Evolutionary conservation across 208 protist genomes (phyloP).

Genomic region (Perkinsela sp.): DNA sequence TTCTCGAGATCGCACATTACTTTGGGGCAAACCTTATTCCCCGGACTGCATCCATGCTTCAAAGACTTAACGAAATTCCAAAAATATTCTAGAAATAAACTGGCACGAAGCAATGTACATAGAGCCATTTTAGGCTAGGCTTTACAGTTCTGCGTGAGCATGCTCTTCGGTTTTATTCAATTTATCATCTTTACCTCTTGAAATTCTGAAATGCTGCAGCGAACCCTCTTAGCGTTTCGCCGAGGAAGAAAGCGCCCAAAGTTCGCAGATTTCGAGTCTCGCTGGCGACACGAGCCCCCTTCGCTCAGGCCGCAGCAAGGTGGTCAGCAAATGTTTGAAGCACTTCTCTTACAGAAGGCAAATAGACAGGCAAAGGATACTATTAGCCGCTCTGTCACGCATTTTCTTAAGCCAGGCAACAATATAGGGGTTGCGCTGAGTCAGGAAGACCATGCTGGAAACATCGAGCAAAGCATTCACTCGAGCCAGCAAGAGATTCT

Average conservation of each 20-base stretch:
- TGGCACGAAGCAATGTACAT: too few relatives aligned
- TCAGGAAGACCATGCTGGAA: neutral
- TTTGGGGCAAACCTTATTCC: neutral
- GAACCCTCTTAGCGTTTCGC: slow-evolving; percentile 14
- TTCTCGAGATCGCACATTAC: neutral
- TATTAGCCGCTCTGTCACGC: neutral
- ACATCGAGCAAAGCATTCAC: neutral
- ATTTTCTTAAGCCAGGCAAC: neutral
- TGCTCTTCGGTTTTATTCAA: too few relatives aligned
- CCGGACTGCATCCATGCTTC: neutral
- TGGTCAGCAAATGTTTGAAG: slow-evolving; percentile 45
- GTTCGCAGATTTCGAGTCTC: slow-evolving; percentile 40
- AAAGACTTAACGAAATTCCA: neutral
- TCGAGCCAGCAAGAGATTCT: neutral
- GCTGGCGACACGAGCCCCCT: slow-evolving; percentile 37
- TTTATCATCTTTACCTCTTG: too few relatives aligned
- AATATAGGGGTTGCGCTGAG: neutral
- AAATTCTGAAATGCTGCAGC: neutral
- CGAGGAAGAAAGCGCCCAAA: slow-evolving; percentile 46
- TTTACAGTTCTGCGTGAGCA: too few relatives aligned
- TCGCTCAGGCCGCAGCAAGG: slow-evolving; percentile 46
- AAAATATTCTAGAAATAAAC: neutral
- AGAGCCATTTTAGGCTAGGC: too few relatives aligned
- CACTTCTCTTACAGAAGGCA: slow-evolving; percentile 31
- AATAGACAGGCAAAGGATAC: slow-evolving; percentile 7